These are phyloP conservation scores for Marchantia paleacea DNA, from an alignment of 225 moss, liverwort and hornwort genomes.

Conservation along the genomic window DNA sequence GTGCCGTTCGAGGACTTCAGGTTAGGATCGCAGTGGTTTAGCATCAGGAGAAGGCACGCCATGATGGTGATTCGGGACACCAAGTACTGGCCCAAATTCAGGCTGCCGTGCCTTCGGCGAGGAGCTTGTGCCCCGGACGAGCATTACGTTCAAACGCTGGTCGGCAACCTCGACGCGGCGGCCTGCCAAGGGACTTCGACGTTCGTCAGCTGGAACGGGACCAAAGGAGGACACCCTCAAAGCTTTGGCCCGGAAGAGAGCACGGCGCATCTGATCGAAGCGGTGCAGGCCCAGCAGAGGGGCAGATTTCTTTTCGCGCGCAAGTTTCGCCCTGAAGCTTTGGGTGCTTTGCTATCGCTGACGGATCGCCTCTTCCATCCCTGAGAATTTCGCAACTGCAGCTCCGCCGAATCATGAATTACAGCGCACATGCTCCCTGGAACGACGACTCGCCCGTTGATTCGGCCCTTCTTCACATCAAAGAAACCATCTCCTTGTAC, in stretches of 20 bases:
- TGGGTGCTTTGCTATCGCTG: conserved; percentile 2
- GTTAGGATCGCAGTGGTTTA: conserved; percentile 45
- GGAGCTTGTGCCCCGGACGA: conserved; percentile 43
- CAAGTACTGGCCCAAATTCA: conserved; percentile 48
- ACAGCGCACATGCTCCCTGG: too few relatives aligned
- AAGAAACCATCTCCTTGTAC: too few relatives aligned
- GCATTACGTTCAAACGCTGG: conserved; percentile 37
- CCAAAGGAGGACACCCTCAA: conserved; percentile 19
- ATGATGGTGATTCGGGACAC: conserved; percentile 36
- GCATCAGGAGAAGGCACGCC: conserved; percentile 42
- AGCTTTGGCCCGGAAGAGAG: conserved; percentile 6
- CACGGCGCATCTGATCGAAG: conserved; percentile 5
- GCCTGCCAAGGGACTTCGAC: conserved; percentile 5
- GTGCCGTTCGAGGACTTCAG: conserved; percentile 36
- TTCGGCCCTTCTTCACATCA: too few relatives aligned
- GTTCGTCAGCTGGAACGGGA: conserved; percentile 22
- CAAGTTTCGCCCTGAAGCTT: conserved; percentile 2
- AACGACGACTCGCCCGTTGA: too few relatives aligned
- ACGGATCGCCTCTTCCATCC: conserved; percentile 9
- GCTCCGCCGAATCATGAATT: too few relatives aligned
- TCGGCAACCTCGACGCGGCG: conserved; percentile 19
- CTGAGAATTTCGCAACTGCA: too few relatives aligned
- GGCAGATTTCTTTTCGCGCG: conserved; percentile 13
- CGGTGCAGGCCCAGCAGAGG: neutral
- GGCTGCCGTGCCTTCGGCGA: conserved; percentile 26